These are phyloP conservation scores for Arthrobotrys sinensis DNA, from an alignment of 2,329 filamentous ascomycete genomes.

Conservation along the genomic window DNA sequence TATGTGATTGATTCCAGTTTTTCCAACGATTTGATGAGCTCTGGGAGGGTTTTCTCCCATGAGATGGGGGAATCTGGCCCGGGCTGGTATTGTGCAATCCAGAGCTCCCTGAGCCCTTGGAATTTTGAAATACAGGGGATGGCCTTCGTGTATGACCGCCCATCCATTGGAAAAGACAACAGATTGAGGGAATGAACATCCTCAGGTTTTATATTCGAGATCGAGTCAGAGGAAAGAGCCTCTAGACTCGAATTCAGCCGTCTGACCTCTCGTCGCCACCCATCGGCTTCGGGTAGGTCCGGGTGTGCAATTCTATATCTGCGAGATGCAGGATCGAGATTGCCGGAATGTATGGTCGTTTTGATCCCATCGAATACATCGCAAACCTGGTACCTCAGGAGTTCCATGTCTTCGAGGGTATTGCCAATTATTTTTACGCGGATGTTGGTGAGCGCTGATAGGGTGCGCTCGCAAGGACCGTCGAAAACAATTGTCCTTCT, in stretches of 20 bases:
- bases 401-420: not conserved
- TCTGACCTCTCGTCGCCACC: not conserved
- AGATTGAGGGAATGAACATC: conserved; percentile 15
- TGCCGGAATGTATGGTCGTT: conserved; percentile 1
- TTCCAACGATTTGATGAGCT: not conserved
- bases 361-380: not conserved
- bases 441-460: not conserved
- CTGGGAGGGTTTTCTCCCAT: conserved; percentile 6
- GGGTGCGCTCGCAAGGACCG: not conserved
- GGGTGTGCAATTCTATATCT: not conserved
- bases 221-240: not conserved
- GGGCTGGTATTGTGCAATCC: not conserved
- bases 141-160: not conserved
- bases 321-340: conserved; percentile 5
- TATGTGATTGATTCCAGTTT: conserved; percentile 8
- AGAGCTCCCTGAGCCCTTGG: not conserved
- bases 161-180: not conserved
- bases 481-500: too few species aligned
- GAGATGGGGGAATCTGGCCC: not conserved
- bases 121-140: not conserved
- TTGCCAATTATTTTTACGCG: not conserved
- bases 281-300: not conserved
- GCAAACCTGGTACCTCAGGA: not conserved
- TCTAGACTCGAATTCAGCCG: not conserved
- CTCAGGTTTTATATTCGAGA: not conserved